Evolutionary conservation across 2,329 filamentous ascomycete species (phyloP).

Genomic region (Talaromyces verruculosus): DNA sequence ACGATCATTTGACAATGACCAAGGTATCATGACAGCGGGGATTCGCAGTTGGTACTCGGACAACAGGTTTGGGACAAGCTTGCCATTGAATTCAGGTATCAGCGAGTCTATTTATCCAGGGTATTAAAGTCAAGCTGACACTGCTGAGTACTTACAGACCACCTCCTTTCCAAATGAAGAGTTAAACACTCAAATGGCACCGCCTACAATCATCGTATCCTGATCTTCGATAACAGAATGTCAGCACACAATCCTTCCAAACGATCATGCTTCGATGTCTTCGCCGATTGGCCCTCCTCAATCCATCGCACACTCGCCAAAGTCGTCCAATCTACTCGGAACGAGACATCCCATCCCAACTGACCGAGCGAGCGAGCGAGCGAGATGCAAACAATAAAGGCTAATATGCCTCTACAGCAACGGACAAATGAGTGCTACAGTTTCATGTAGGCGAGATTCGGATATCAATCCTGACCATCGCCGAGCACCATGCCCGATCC

Average conservation of each 20-base stretch:
- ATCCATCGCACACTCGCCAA: not conserved
- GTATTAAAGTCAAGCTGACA: not conserved
- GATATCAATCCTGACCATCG: not conserved
- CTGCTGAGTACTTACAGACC: not conserved
- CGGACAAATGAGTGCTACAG: not conserved
- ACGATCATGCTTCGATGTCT: not conserved
- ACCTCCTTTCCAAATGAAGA: not conserved
- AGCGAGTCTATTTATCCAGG: not conserved
- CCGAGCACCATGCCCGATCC: not conserved
- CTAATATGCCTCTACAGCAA: too few species aligned
- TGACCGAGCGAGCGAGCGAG: not conserved
- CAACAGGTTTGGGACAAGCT: not conserved
- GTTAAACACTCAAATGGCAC: not conserved
- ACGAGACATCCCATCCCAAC: not conserved
- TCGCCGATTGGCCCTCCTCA: not conserved
- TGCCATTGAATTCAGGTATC: not conserved
- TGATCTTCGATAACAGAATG: not conserved
- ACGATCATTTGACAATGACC: not conserved
- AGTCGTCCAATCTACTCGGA: not conserved
- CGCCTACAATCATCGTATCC: not conserved
- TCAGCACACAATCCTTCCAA: not conserved
- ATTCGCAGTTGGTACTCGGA: not conserved
- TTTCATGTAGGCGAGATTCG: not conserved
- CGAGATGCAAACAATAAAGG: not conserved
- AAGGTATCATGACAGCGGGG: not conserved